Base-by-base conservation (phyloP, 768 basidiomycete genomes). In the Tubosaeta sp. region DNA sequence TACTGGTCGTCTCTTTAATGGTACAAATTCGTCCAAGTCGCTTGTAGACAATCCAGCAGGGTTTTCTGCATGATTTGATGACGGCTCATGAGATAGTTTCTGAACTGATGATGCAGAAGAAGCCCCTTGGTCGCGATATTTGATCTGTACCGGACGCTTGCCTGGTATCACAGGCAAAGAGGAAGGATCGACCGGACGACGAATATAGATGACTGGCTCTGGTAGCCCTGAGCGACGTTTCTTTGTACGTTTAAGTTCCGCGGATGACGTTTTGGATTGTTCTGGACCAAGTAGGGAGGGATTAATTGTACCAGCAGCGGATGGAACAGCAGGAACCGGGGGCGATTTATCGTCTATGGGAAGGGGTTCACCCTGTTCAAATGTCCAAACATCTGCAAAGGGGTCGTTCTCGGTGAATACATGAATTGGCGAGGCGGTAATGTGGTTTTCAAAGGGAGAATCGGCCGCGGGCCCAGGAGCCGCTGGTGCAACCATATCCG, bases 191-290 rank as follows among this genome's bases (percentile, higher is more conserved):
- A 59, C 52, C 2, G 66, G 66, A 43, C 67, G 60, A 41, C 67
- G 68, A n/a, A 68, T 42, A 35, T 68, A 68, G 19, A 68, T 56
- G 33, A 68, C 51, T 5, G 68, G 67, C 13, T 62, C 59, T 1
- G 68, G 56, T 14, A 65, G 29, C 13, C 49, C 57, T 5, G 56
- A 38, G 4, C 59, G 57, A 7, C 50, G 42, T 35, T 54, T 58
- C 4, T n/a, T 37, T n/a, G 39, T n/a, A 4, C 6, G 43, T 33
- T 52, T 51, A 0, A 46, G 37, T 43, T 27, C n/a, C 26, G 6
- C 29, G 5, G 46, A 32, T 12, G 43, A 14, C 11, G 26, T 12
- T 31, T 34, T 45, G 31, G 47, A 43, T 48, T 56, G 53, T 31
- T 49, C 58, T 16, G 45, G 50, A 26, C 61, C 59, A 13, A 69